phyloP scores from a whole-genome alignment of 176 grass and related monocot species.

The Oryza punctata region DNA sequence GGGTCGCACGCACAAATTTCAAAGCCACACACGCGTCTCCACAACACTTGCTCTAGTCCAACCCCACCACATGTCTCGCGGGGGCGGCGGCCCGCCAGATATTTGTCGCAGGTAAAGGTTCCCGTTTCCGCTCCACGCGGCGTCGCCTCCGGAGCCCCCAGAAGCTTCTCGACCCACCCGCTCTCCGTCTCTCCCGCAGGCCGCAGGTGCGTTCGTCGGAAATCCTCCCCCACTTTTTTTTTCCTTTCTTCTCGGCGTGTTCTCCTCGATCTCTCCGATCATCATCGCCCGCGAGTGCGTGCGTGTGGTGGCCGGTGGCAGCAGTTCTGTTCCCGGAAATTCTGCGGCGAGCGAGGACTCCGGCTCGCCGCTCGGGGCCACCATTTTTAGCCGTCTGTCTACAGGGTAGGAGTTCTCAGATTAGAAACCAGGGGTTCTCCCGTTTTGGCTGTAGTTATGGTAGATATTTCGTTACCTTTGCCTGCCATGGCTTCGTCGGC shows the following conservation, averaged over 20 bases:
- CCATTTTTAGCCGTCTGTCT: background rate
- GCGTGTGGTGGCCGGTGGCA: no score
- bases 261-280: background rate
- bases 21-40: no score
- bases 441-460: background rate
- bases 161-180: constrained; percentile 36
- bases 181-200: background rate
- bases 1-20: no score
- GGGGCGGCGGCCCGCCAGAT: background rate
- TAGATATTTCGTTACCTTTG: no score
- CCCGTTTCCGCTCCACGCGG: constrained; percentile 16
- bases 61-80: background rate
- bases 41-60: background rate
- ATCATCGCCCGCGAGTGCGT: background rate
- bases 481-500: background rate
- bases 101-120: background rate
- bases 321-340: background rate
- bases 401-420: background rate
- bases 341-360: background rate
- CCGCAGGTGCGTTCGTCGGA: background rate
- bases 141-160: constrained; percentile 15
- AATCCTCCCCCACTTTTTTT: background rate
- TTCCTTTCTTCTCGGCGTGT: background rate
- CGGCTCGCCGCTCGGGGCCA: no score
- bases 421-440: background rate